Evolutionary conservation across 1,284 basidiomycete species (phyloP).

Genomic region (Heterobasidion parviporum): DNA sequence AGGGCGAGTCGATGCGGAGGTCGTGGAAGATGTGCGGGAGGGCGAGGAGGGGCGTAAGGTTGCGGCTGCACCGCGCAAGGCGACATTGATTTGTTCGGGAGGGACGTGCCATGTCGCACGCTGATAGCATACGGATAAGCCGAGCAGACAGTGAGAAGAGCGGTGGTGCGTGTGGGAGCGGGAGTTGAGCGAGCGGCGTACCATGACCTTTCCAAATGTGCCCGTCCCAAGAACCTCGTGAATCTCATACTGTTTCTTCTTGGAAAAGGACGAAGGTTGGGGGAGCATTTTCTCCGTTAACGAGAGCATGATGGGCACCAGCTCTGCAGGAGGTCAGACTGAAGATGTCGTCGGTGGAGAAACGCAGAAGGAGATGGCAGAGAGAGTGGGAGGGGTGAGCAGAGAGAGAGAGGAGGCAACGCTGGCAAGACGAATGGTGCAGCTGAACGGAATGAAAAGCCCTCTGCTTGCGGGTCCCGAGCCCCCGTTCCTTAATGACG

Average conservation of each 20-base stretch:
- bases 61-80: slow-evolving; percentile 17
- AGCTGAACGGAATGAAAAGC: background rate
- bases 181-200: slow-evolving; percentile 31
- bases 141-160: background rate
- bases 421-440: background rate
- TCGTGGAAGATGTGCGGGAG: slow-evolving; percentile 2
- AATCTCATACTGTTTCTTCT: slow-evolving; percentile 76
- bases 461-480: no score
- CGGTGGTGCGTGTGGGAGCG: background rate
- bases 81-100: slow-evolving; percentile 43
- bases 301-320: background rate
- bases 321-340: background rate
- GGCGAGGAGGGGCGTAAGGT: slow-evolving; percentile 4
- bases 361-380: background rate
- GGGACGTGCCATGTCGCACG: slow-evolving; percentile 69
- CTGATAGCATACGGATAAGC: slow-evolving; percentile 22
- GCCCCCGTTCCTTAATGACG: no score
- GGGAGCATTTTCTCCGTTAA: slow-evolving; percentile 39
- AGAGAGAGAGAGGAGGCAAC: background rate
- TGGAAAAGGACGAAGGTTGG: slow-evolving; percentile 76
- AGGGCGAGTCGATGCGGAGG: background rate
- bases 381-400: background rate
- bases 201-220: slow-evolving; percentile 82
- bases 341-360: background rate
- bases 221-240: slow-evolving; percentile 72